These are phyloP conservation scores for Dalbergia cultrata DNA, from an alignment of 306 rosid genomes.

Conservation along the genomic window DNA sequence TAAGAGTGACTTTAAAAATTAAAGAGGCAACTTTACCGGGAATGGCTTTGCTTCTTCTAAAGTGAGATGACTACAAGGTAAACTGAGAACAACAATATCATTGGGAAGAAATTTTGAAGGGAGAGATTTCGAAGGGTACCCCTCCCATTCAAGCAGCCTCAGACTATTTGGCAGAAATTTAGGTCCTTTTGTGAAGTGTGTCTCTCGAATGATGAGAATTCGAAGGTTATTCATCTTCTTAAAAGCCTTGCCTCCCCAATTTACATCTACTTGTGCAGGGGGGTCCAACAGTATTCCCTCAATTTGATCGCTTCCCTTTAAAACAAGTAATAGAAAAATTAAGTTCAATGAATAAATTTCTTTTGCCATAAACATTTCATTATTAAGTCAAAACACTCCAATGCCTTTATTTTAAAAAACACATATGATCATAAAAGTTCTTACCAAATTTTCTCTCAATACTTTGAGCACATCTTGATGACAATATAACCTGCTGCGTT, in stretches of 20 bases:
- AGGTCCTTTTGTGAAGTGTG: background rate
- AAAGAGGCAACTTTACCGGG: background rate
- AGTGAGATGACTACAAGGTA: background rate
- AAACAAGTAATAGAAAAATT: background rate
- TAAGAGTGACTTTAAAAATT: background rate
- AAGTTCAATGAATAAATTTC: background rate
- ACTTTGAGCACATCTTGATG: background rate
- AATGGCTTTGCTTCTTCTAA: background rate
- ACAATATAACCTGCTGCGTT: background rate
- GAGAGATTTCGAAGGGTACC: background rate
- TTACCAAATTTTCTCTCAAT: background rate
- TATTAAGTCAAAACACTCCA: too few species aligned
- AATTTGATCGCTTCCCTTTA: background rate
- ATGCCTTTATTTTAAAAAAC: too few species aligned
- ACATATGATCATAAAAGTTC: background rate
- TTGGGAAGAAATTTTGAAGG: background rate
- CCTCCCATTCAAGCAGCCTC: background rate
- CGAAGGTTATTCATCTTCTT: slow-evolving; percentile 6
- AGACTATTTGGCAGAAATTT: slow-evolving; percentile 6
- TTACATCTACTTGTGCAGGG: background rate
- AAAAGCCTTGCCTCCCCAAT: slow-evolving; percentile 1
- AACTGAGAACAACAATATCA: background rate
- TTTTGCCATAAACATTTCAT: too few species aligned
- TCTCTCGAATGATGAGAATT: background rate
- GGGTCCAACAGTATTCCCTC: slow-evolving; percentile 18